Evolutionary conservation across 176 grass and related monocot genomes (phyloP).

Genomic region (Pharus latifolius): DNA sequence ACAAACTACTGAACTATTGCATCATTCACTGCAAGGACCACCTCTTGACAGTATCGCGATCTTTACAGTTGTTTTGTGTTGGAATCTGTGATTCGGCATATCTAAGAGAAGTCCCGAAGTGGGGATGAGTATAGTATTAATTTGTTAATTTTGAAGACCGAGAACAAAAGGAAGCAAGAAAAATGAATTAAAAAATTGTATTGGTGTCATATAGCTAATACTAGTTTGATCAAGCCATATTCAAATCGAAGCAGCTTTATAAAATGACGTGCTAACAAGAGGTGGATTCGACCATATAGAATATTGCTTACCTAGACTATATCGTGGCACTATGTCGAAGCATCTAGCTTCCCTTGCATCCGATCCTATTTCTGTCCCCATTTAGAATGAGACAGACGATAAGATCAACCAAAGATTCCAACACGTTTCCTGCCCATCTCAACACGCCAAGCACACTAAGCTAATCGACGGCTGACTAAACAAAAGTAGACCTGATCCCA

Average conservation of each 20-base stretch:
- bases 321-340: neutral
- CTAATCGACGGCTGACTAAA: neutral
- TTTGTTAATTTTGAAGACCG: too few species aligned
- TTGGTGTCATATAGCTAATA: neutral
- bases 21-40: too few species aligned
- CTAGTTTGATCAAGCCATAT: neutral
- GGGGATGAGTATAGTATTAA: too few species aligned
- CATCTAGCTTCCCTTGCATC: neutral
- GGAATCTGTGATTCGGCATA: too few species aligned
- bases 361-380: neutral
- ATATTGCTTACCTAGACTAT: too few species aligned
- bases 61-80: too few species aligned
- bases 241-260: neutral
- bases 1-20: too few species aligned
- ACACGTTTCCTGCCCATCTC: neutral
- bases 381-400: neutral
- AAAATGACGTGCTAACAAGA: neutral
- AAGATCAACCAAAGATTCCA: slow-evolving; percentile 11
- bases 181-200: neutral
- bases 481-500: neutral
- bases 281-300: neutral
- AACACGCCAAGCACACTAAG: too few species aligned
- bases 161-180: neutral
- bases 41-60: too few species aligned
- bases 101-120: too few species aligned